Evolutionary conservation across 306 rosid species (phyloP), one percentile per base, ranked within the genome.

Genomic region (Prunus mira): DNA sequence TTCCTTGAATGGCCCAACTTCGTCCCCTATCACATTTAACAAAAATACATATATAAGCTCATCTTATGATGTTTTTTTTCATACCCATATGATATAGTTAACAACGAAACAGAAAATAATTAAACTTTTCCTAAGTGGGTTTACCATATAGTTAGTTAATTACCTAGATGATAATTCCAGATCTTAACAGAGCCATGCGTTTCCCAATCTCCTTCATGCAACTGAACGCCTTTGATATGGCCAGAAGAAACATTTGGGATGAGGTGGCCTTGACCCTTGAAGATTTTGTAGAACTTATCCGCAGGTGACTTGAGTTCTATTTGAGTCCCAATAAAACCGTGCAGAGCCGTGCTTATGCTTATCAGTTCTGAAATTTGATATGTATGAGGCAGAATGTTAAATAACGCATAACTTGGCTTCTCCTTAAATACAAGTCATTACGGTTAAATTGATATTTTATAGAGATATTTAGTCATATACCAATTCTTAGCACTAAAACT

Each of bases 181-280:
- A 50, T 32, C 72, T 82, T 85, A 46, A 82, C 13, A 8, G 80
- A 63, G 54, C 86, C 86, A 7, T 82, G 75, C 18, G 62, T 63
- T 20, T 82, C 82, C 89, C 89, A 85, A 7, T 85, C 86, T 65
- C 86, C 89, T 72, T 79, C 78, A 56, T 85, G 86, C 28, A 85
- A 72, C 47, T 80, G 55, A 22, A 82, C 86, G 9, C 46, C 80
- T 4, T 79, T 63, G 1, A 84, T 49, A 41, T 43, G 41, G 41
- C 41, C 41, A 14, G 76, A 50, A 22, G 83, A 45, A 20, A 69
- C 63, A 25, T 75, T 82, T 6, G 85, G 83, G 46, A 81, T n/a
- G 5, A 74, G 73, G n/a, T 57, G 60, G 27, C 69, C 76, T 11
- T 63, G 12, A 0, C 43, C 43, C 60, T 68, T 63, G 47, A 75